Conservation (phyloP, 2,329 filamentous ascomycete species). For the Emmonsiellopsis sp. region DNA sequence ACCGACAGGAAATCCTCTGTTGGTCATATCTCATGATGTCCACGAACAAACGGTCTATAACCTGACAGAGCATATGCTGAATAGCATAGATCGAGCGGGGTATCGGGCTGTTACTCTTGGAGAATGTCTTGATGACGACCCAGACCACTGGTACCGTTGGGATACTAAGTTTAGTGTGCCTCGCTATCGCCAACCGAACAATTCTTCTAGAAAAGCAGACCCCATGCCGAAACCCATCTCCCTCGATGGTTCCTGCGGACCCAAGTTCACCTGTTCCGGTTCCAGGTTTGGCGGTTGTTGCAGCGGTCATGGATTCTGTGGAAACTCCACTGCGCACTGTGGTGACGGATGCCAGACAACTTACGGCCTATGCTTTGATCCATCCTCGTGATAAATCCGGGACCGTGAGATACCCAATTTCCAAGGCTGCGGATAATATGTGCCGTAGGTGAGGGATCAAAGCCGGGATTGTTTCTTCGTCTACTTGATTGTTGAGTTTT, state of each 20-base stretch:
- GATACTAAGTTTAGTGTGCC: neutral
- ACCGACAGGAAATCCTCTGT: slow-evolving; percentile 23
- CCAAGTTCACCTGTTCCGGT: slow-evolving; percentile 24
- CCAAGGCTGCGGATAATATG: too few relatives aligned
- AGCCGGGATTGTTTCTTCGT: too few relatives aligned
- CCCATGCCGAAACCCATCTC: slow-evolving; percentile 13
- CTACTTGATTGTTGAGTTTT: neutral
- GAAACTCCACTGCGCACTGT: slow-evolving; percentile 22
- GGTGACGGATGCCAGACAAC: slow-evolving; percentile 22
- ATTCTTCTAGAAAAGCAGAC: neutral
- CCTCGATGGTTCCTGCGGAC: slow-evolving; percentile 25
- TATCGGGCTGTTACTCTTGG: slow-evolving; percentile 34
- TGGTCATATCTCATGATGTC: slow-evolving; percentile 34
- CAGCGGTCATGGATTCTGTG: slow-evolving; percentile 19
- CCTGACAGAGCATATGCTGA: slow-evolving; percentile 32
- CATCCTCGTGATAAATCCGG: too few relatives aligned
- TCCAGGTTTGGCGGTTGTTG: slow-evolving; percentile 27
- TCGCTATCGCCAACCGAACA: neutral
- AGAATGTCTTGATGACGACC: slow-evolving; percentile 32
- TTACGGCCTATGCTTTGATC: slow-evolving; percentile 18
- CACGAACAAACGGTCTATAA: slow-evolving; percentile 35
- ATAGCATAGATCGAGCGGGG: slow-evolving; percentile 19
- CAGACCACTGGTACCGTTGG: slow-evolving; percentile 31
- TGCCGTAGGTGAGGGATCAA: too few relatives aligned
- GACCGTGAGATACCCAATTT: too few relatives aligned